Base-by-base conservation (phyloP, 306 rosid species). In the Ormosia semicastrata region DNA sequence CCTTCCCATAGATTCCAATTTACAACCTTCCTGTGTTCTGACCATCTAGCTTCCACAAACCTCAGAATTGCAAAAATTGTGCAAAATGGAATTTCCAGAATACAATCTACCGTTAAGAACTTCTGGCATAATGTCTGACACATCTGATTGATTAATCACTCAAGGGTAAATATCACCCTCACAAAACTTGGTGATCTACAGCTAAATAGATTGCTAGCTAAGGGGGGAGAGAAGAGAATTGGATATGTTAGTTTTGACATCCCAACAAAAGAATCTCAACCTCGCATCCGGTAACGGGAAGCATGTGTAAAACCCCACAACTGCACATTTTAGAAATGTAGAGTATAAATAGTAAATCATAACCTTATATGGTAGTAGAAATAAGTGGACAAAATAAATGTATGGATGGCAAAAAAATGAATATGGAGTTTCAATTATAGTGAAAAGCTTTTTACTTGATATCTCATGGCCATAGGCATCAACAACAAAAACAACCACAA, bases 251-350 rank as follows among this genome's bases (percentile, higher is more conserved):
- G 14, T 18, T 54, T 2, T 34, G n/a, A 63, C 56, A 37, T 52
- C 64, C 60, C 33, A 40, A 44, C n/a, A 40, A 43, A 33, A 65
- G 50, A 65, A n/a, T 67, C 65, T 57, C 85, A 50, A 12, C 32
- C 32, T 75, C 64, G 39, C 40, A 5, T 83, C 81, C 84, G 88
- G 88, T 88, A 92, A 64, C 78, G 85, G 29, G 94, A 94, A 33
- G 90, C 86, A 82, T 94, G 94, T 4, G 86, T 84, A 54, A 94
- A 94, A 71, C 97, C 97, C 98, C 98, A 92, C 37, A 92, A 85
- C 98, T 94, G 96, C 93, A 88, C 37, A 63, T 11, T 44, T 7
- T 57, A 76, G 12, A 77, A 82, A 81, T 7, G 49, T 56, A 68
- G 18, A 18, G 37, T 50, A 30, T 60, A 40, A 76, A 13, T 11